phyloP scores from a whole-genome alignment of 495 filamentous ascomycete species.

The Daldinia loculata region DNA sequence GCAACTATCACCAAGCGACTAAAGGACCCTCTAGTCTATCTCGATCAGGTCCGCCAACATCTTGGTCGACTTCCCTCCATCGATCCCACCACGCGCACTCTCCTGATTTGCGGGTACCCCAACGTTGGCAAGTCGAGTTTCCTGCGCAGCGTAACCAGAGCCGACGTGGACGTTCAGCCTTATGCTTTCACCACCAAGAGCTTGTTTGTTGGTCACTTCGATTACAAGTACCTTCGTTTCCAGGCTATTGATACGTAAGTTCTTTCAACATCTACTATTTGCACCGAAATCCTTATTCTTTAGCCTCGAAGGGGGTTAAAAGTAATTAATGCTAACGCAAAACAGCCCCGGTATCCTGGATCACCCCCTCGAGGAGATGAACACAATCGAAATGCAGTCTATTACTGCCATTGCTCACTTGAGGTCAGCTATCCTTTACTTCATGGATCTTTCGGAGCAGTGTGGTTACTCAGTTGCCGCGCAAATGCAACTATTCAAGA shows the following conservation, averaged over 20 bases:
- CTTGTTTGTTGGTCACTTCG: slow-evolving; percentile 96
- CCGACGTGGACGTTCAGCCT: slow-evolving; percentile 97
- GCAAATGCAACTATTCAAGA: slow-evolving; percentile 91
- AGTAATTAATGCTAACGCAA: slow-evolving; percentile 15
- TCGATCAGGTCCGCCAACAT: slow-evolving; percentile 98
- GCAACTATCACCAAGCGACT: slow-evolving; percentile 92
- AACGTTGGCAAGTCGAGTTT: slow-evolving; percentile 98
- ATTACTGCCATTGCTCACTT: slow-evolving; percentile 98
- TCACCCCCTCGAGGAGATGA: slow-evolving; percentile 99
- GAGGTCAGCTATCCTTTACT: slow-evolving; percentile 92
- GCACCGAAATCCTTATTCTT: background rate
- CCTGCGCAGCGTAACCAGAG: slow-evolving; percentile 86
- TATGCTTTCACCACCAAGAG: slow-evolving; percentile 99
- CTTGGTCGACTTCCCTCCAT: slow-evolving; percentile 96
- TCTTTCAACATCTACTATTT: background rate
- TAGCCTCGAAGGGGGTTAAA: background rate
- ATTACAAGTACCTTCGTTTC: slow-evolving; percentile 97
- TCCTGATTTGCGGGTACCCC: slow-evolving; percentile 95
- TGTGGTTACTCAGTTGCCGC: slow-evolving; percentile 93
- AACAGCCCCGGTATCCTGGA: slow-evolving; percentile 85
- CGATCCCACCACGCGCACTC: slow-evolving; percentile 93
- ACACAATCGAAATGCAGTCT: slow-evolving; percentile 98
- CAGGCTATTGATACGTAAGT: slow-evolving; percentile 72
- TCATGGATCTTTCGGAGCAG: slow-evolving; percentile 98
- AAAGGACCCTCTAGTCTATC: slow-evolving; percentile 92